These are phyloP conservation scores for Metarhizium anisopliae DNA, from an alignment of 2,329 filamentous ascomycete species.

Conservation along the genomic window DNA sequence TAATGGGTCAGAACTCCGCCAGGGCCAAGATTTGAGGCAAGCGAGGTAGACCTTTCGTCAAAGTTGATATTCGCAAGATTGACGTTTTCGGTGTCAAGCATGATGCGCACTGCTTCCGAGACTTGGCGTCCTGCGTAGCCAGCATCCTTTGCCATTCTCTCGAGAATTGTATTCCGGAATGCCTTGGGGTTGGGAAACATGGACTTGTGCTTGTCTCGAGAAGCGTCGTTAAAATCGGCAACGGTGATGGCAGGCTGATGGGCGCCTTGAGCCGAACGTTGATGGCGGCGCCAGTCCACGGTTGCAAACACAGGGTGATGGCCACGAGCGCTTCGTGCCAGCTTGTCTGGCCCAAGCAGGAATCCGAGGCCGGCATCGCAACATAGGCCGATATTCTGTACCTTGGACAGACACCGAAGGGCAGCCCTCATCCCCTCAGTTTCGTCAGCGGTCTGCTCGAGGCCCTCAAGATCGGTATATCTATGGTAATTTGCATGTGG, in stretches of 20 bases:
- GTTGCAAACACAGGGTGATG: conserved; percentile 27
- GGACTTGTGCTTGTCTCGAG: conserved; percentile 15
- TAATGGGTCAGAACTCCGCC: neutral
- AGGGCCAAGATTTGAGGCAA: neutral
- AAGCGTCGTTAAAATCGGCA: conserved; percentile 16
- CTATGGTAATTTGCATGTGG: conserved; percentile 49
- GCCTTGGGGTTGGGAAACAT: conserved; percentile 10
- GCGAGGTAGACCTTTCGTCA: conserved; percentile 18
- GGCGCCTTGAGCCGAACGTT: neutral
- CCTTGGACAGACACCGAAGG: conserved; percentile 44
- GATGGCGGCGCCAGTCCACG: conserved; percentile 18
- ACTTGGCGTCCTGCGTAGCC: conserved; percentile 22
- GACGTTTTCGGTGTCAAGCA: conserved; percentile 25
- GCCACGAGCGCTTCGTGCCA: conserved; percentile 32
- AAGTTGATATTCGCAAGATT: conserved; percentile 21
- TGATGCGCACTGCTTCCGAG: conserved; percentile 23
- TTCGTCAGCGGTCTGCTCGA: conserved; percentile 57
- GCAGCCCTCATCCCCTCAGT: conserved; percentile 51
- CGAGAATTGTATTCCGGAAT: conserved; percentile 13
- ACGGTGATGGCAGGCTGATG: neutral
- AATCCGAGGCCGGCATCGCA: conserved; percentile 61
- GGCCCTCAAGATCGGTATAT: conserved; percentile 47
- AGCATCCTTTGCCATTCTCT: conserved; percentile 28
- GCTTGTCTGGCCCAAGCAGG: conserved; percentile 52
- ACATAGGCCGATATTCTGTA: conserved; percentile 56